phyloP scores from a whole-genome alignment of 441 rosid genomes.

The Manihot esculenta region DNA sequence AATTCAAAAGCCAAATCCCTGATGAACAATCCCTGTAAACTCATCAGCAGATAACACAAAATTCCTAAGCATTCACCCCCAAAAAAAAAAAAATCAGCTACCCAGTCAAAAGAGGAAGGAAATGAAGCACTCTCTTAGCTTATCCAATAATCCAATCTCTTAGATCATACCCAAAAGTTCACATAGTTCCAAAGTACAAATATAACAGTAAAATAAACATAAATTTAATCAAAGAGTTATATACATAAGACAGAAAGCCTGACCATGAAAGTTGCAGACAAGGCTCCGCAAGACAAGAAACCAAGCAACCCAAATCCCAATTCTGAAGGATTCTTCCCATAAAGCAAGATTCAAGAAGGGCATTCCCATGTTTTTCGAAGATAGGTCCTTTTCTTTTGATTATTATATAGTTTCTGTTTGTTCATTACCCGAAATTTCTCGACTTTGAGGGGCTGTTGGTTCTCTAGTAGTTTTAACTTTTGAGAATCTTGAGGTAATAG shows the following conservation, averaged over 20 bases:
- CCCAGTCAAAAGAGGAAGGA: neutral
- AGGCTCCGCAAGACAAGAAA: neutral
- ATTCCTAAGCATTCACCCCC: neutral
- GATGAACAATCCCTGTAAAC: neutral
- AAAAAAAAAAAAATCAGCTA: conserved; percentile 1
- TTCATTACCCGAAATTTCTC: too few relatives aligned
- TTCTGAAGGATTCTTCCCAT: neutral
- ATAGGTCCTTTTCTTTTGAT: too few relatives aligned
- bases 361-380: too few relatives aligned
- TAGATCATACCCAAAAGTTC: neutral
- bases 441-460: too few relatives aligned
- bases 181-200: too few relatives aligned
- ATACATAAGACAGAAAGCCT: neutral
- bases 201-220: neutral
- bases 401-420: neutral
- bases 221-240: neutral
- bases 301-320: neutral
- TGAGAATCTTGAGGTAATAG: too few relatives aligned
- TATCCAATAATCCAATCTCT: neutral
- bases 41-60: neutral
- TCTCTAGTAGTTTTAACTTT: too few relatives aligned
- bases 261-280: neutral
- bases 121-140: too few relatives aligned
- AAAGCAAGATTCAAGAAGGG: neutral
- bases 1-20: neutral